Conservation (phyloP, 768 basidiomycete species). For the Macrolepiota albuminosa region DNA sequence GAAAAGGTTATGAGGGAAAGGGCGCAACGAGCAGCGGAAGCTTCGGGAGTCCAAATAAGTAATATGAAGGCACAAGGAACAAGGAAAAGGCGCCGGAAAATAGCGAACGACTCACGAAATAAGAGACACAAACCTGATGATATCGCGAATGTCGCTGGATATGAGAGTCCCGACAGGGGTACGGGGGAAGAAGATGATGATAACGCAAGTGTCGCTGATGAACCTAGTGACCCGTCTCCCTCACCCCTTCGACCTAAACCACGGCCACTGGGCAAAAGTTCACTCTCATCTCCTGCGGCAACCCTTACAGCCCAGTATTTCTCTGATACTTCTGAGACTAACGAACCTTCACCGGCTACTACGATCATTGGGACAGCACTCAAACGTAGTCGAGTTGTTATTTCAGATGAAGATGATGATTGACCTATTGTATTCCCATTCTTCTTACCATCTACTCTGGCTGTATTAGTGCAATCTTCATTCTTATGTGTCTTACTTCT, state of each 20-base stretch:
- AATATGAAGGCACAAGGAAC: constrained; percentile 51
- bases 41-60: constrained; percentile 39
- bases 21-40: constrained; percentile 41
- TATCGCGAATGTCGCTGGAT: constrained; percentile 16
- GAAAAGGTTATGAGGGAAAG: constrained; percentile 62
- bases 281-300: not conserved
- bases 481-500: not conserved
- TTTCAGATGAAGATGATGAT: constrained; percentile 29
- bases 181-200: constrained; percentile 21
- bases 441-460: not conserved
- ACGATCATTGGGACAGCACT: constrained; percentile 7
- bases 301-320: not conserved
- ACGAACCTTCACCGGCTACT: constrained; percentile 6
- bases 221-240: constrained; percentile 19
- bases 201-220: constrained; percentile 6
- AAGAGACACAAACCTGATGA: constrained; percentile 30
- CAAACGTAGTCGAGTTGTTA: constrained; percentile 25
- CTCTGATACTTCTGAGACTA: not conserved
- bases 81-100: constrained; percentile 42
- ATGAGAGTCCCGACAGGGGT: constrained; percentile 14
- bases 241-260: constrained; percentile 40
- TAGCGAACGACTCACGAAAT: constrained; percentile 23
- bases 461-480: not conserved
- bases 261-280: constrained; percentile 20
- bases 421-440: not conserved